Conservation (phyloP, 441 rosid species). For the Arabidopsis hybrid region DNA sequence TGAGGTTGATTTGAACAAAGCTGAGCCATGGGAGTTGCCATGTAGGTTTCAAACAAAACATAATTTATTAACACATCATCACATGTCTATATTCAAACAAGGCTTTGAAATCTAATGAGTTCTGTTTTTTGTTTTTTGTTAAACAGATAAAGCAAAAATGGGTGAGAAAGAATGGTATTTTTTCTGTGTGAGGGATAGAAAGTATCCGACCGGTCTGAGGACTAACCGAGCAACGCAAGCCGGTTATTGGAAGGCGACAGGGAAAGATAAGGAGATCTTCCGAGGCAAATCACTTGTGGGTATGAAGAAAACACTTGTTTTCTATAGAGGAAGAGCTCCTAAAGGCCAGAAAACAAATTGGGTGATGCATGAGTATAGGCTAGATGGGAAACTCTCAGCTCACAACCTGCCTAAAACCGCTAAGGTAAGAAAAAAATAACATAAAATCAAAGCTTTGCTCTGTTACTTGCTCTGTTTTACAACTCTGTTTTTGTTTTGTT, state of each 20-base stretch:
- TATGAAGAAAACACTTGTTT: conserved; percentile 95
- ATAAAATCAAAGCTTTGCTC: neutral
- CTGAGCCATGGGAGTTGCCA: conserved; percentile 98
- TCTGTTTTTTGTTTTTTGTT: neutral
- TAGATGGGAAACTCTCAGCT: conserved; percentile 77
- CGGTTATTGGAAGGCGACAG: conserved; percentile 97
- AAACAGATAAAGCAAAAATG: conserved; percentile 91
- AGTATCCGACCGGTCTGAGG: conserved; percentile 86
- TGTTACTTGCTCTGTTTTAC: neutral
- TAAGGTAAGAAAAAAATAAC: conserved; percentile 51
- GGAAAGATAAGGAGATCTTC: conserved; percentile 90
- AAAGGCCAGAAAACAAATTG: conserved; percentile 82
- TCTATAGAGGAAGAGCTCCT: conserved; percentile 88
- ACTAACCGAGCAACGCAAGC: conserved; percentile 91
- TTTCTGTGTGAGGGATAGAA: conserved; percentile 85
- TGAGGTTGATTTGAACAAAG: conserved; percentile 94
- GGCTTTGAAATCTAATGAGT: conserved; percentile 10
- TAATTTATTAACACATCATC: neutral
- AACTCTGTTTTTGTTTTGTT: neutral
- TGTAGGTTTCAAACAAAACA: conserved; percentile 49
- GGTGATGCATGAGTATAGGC: conserved; percentile 93
- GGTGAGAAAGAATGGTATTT: conserved; percentile 98
- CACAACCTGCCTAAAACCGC: conserved; percentile 82
- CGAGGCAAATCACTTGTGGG: conserved; percentile 82
- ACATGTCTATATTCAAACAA: neutral